Base-by-base conservation (phyloP, 2,329 filamentous ascomycete genomes). In the Didymellaceae sp. region DNA sequence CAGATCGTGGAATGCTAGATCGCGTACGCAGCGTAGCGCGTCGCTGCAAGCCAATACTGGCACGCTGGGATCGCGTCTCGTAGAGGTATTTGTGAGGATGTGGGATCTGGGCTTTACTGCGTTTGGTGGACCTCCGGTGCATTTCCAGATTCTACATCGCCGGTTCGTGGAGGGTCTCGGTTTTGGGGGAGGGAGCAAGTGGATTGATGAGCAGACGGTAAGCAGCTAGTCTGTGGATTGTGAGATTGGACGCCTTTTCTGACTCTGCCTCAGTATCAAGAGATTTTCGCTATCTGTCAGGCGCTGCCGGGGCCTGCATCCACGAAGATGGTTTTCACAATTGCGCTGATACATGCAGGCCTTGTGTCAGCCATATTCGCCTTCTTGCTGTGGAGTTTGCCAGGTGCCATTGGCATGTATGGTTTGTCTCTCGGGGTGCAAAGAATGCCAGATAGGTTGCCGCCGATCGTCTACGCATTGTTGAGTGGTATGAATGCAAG, bases 261-360 rank as follows among this genome's bases (percentile, higher is more conserved):
- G 14, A 49, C 38, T 13, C 4, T 2, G 14, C 5, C 1, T 1
- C 38, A 87, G 84, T 90, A 86, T 69, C 85, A 88, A 67, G 87
- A 90, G 62, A 78, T 90, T 0, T 90, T 91, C 68, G 86, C 84
- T 20, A 73, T 90, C 35, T 83, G 80, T 14, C 87, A 90, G 71
- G 84, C 84, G 1, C 76, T 90, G 2, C 85, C 84, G 0, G 87
- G 87, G 0, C 88, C 87, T 0, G 87, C 61, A 0, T 87, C 83
- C 55, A 90, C 87, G 1, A 90, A 90, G 65, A 87, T 90, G 82
- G 66, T 83, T 0, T 90, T 88, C 53, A 87, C 82, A 52, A 83
- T 90, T 31, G 83, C 85, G 28, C 70, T 88, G 14, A 80, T 89
- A 8, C 85, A 84, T 52, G 80, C 80, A 9, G 86, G 86, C 0